phyloP scores from a whole-genome alignment of 352 stramenopile species.

The Phytophthora pisi region DNA sequence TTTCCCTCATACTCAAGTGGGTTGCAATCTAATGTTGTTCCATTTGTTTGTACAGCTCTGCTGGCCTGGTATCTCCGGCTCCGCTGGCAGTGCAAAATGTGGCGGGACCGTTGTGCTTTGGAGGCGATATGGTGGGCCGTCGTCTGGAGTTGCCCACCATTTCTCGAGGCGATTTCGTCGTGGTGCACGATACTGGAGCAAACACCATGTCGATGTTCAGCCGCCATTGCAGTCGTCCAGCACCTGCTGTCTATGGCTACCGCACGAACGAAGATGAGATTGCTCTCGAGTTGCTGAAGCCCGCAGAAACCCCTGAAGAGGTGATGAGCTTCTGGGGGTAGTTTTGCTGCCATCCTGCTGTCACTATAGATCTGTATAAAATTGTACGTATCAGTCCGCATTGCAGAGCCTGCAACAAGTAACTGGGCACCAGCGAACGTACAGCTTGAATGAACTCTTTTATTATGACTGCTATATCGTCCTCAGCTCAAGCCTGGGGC shows the following conservation, averaged over 20 bases:
- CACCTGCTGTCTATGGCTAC: slow-evolving; percentile 86
- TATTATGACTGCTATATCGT: neutral
- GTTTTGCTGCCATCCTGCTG: neutral
- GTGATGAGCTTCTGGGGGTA: slow-evolving; percentile 85
- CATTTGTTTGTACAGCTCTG: slow-evolving; percentile 36
- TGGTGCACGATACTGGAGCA: slow-evolving; percentile 87
- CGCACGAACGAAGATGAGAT: slow-evolving; percentile 52
- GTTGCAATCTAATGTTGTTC: slow-evolving; percentile 4
- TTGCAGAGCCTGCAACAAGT: neutral
- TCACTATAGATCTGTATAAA: neutral
- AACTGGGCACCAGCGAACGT: neutral
- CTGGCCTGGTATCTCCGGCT: slow-evolving; percentile 52
- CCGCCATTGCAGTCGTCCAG: slow-evolving; percentile 84
- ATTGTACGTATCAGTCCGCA: slow-evolving; percentile 19
- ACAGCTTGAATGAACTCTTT: slow-evolving; percentile 17
- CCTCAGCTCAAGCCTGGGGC: slow-evolving; percentile 36
- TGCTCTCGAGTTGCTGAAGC: slow-evolving; percentile 71
- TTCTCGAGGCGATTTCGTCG: slow-evolving; percentile 76
- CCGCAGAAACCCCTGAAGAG: slow-evolving; percentile 73
- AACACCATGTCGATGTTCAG: slow-evolving; percentile 92
- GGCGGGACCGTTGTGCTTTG: slow-evolving; percentile 92
- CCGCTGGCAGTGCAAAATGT: slow-evolving; percentile 71
- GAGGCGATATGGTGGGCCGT: slow-evolving; percentile 87
- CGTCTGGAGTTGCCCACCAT: slow-evolving; percentile 65
- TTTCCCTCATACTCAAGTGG: neutral